Evolutionary conservation across 108 stramenopile species (phyloP).

Genomic region (Stephanodiscus minutulus): DNA sequence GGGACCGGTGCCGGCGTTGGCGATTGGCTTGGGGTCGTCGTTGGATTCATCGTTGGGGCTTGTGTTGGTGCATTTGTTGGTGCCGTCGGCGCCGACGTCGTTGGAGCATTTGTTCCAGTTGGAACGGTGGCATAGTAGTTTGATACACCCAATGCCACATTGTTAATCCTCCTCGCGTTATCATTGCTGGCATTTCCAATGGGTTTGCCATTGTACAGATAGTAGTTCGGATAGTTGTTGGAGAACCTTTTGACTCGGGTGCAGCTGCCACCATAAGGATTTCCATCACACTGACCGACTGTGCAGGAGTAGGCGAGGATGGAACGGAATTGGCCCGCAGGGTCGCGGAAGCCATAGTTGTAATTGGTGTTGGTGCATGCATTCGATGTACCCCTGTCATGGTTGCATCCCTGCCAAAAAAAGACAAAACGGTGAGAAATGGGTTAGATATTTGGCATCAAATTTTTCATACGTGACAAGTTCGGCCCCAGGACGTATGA

Average conservation of each 20-base stretch:
- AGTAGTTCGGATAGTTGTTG: background rate
- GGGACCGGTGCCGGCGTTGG: background rate
- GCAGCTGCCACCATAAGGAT: background rate
- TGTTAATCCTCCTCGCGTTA: conserved; percentile 2
- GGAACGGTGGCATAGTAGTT: no score
- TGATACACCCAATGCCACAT: background rate
- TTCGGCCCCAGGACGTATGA: no score
- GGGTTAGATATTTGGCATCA: no score
- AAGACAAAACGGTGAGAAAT: no score
- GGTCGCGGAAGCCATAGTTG: conserved; percentile 29
- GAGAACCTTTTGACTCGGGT: conserved; percentile 28
- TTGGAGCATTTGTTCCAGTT: no score
- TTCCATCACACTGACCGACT: background rate
- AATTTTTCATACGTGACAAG: no score
- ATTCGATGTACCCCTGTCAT: conserved; percentile 20
- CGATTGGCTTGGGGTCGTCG: background rate
- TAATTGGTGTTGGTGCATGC: conserved; percentile 1
- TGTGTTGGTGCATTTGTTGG: background rate
- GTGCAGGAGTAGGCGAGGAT: conserved; percentile 20
- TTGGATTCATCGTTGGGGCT: background rate
- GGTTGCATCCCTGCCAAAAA: conserved; percentile 21
- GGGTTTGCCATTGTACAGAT: background rate
- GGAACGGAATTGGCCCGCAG: conserved; percentile 9
- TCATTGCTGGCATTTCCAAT: background rate
- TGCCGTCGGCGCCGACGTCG: background rate